Conservation (phyloP, 371 early-diverging fungal genomes). For the Saksenaea oblongispora region DNA sequence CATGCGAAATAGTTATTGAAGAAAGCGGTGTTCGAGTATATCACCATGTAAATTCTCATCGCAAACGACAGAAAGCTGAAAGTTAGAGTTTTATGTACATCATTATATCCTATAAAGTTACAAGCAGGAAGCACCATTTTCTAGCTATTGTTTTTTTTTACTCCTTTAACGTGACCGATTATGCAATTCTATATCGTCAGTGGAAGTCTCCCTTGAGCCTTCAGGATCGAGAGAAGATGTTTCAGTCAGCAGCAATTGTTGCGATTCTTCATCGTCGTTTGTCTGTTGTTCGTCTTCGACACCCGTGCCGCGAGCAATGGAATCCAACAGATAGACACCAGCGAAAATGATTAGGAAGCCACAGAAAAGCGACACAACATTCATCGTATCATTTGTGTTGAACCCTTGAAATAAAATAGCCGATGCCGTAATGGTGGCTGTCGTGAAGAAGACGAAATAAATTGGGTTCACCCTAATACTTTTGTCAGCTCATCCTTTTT, state of each 20-base stretch:
- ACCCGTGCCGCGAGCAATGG: constrained; percentile 35
- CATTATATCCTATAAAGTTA: background rate
- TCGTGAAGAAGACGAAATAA: constrained; percentile 92
- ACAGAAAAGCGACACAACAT: constrained; percentile 79
- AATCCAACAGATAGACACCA: constrained; percentile 79
- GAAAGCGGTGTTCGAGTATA: constrained; percentile 18
- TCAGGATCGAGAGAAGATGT: constrained; percentile 53
- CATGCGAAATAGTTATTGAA: constrained; percentile 36
- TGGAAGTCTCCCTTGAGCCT: constrained; percentile 22
- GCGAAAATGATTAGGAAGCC: constrained; percentile 92
- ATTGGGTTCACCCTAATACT: constrained; percentile 74
- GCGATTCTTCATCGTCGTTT: constrained; percentile 17
- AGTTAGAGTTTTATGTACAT: background rate
- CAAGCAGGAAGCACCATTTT: background rate
- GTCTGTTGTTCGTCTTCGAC: constrained; percentile 6
- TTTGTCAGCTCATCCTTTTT: background rate
- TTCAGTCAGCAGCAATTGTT: constrained; percentile 35
- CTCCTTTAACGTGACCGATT: background rate
- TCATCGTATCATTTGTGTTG: constrained; percentile 66
- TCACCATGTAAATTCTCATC: background rate
- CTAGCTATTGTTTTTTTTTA: background rate
- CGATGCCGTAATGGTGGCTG: constrained; percentile 89
- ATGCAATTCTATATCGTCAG: background rate
- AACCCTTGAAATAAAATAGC: constrained; percentile 90
- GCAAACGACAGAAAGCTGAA: background rate